Evolutionary conservation across 2,329 filamentous ascomycete genomes (phyloP), one percentile per base, ranked within the genome.

Genomic region (Phoma sp.): DNA sequence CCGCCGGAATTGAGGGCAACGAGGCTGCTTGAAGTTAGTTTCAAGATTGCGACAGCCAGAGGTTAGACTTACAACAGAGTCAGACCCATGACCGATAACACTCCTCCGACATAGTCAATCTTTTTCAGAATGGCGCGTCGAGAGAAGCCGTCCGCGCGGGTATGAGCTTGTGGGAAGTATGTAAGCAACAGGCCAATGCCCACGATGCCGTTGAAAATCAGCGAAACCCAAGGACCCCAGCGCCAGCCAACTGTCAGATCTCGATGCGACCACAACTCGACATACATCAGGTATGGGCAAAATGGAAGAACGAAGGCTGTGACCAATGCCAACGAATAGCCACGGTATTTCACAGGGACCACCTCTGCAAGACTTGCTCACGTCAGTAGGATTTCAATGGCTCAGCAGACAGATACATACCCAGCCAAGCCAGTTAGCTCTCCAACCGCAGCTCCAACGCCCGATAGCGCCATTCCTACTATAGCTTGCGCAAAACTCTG

Each of bases 1-100:
- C 76, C 76, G 12, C 75, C 76, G 10, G 72, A 65, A 51, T 77
- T 74, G 1, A 78, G 69, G 3, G 73, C 73, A n/a, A 77, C 73
- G 24, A 78, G 71, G 63, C 70, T 71, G 32, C 6, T 38, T 8
- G 58, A 13, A 19, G 10, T 63, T 29, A 63, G 50, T 0, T 2
- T 36, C 12, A 10, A 19, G 4, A 12, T 4, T 1, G 5, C 2
- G 12, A 12, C 5, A 13, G n/a, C 5, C 8, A 0, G 9, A 37
- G 33, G 7, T 4, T 17, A 4, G 9, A 50, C 67, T 61, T 60
- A 71, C 68, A 74, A 74, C 1, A 74, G 57, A 1, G 68, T 70
- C 21, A 74, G 48, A n/a, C 72, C 71, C 1, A 60, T 68, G 24
- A 72, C 70, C 0, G 70, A 73, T 0, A 75, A 39, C 7, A 70